Evolutionary conservation across 148 eudicot genomes (phyloP), one percentile per base, ranked within the genome.

Genomic region (Talinum fruticosum): DNA sequence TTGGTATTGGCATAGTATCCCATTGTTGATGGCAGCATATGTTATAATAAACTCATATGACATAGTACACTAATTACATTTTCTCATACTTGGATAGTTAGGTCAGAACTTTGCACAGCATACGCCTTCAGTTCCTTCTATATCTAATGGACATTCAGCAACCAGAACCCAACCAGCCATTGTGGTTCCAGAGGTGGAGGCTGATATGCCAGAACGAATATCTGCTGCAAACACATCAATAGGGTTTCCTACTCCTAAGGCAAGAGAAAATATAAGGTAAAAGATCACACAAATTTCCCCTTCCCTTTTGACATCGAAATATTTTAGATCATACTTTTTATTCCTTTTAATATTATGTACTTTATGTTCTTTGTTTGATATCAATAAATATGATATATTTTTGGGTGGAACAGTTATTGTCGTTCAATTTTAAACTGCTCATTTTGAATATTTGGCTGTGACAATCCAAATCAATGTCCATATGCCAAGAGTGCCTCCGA

Each of bases 71-170:
- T 57, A 21, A 57, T 57, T 57, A 36, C 38, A 23, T 41, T 53
- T 75, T 54, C 12, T 75, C 24, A 75, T 79, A 16, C 24, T 71
- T 80, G 41, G 64, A 84, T 66, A 93, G 99, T 87, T 89, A 87
- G 97, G 97, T 81, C 90, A 93, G 83, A 91, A 90, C 87, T 89
- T 86, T 83, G 81, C 84, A 82, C 98, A 93, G 36, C 88, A 87
- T 49, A 69, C 88, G 75, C 87, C 88, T 80, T 62, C 97, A 12
- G 85, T 78, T 80, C 98, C 95, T 74, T 93, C 97, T 10, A 76
- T 93, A 38, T 91, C 99, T 75, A 85, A 93, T 64, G 96, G 93
- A 85, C 87, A 95, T 79, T 74, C 91, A 53, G 32, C 15, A 62
- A 82, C 88, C 75, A 79, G 92, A 37, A 82, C 88, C 79, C 93